phyloP scores from a whole-genome alignment of 2,329 filamentous ascomycete genomes.

The Colletotrichum echinochloae region DNA sequence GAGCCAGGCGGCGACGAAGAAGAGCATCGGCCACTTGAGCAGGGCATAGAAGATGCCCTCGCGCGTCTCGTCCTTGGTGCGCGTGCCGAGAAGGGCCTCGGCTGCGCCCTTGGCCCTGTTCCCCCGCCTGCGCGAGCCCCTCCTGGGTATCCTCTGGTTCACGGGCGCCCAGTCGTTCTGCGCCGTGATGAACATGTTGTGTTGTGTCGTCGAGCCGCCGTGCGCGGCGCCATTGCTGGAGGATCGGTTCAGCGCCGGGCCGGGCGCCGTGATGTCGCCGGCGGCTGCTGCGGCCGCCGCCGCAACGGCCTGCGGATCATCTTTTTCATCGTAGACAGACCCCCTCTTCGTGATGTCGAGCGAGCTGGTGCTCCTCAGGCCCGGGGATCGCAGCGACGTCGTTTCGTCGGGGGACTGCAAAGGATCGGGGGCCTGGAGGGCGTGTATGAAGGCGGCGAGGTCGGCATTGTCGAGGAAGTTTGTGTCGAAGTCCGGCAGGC shows the following conservation, averaged over 20 bases:
- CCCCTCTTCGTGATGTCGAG: slow-evolving; percentile 57
- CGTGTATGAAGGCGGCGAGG: slow-evolving; percentile 81
- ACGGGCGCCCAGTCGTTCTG: slow-evolving; percentile 97
- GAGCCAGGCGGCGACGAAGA: slow-evolving; percentile 86
- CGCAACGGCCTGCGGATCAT: slow-evolving; percentile 53
- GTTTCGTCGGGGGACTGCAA: slow-evolving; percentile 71
- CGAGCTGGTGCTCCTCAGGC: slow-evolving; percentile 55
- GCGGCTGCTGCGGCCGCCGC: slow-evolving; percentile 55
- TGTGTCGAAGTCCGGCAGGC: slow-evolving; percentile 82
- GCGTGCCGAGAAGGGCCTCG: slow-evolving; percentile 60
- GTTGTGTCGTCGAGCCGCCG: slow-evolving; percentile 44
- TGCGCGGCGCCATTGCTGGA: slow-evolving; percentile 29
- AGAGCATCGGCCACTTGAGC: slow-evolving; percentile 90
- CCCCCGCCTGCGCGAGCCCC: slow-evolving; percentile 49
- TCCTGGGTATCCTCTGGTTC: slow-evolving; percentile 72
- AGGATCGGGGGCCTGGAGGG: slow-evolving; percentile 84
- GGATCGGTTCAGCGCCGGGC: slow-evolving; percentile 14
- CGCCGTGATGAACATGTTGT: slow-evolving; percentile 80
- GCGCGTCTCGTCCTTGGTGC: slow-evolving; percentile 89
- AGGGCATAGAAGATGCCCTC: slow-evolving; percentile 92
- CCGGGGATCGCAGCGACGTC: slow-evolving; percentile 56
- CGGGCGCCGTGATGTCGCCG: slow-evolving; percentile 47
- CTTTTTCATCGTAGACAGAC: slow-evolving; percentile 48
- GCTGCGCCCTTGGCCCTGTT: slow-evolving; percentile 54
- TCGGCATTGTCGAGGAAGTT: slow-evolving; percentile 82